A percentile compares a stretch with the other conserved stretches of the same genome.
phyloP scores from a whole-genome alignment of 257 asterid genomes.

The Galeopsis tetrahit region DNA sequence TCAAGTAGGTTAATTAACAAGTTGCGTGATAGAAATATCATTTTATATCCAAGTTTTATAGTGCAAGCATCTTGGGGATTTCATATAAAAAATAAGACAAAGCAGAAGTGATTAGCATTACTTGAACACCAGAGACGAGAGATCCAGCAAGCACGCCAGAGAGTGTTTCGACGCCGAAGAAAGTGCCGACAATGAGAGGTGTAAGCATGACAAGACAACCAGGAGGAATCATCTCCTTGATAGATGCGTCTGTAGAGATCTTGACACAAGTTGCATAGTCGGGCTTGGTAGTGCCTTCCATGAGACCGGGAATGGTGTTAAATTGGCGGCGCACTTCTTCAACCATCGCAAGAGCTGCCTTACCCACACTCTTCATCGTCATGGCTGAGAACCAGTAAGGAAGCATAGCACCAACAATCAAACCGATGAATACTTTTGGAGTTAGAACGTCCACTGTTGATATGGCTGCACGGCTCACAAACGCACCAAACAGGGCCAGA shows the following conservation, averaged over 20 bases:
- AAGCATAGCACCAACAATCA: conserved; percentile 65
- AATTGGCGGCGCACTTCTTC: conserved; percentile 62
- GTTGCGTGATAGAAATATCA: neutral
- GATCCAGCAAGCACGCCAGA: conserved; percentile 64
- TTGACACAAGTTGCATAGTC: conserved; percentile 64
- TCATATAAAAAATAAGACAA: neutral
- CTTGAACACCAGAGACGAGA: conserved; percentile 62
- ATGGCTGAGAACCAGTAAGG: conserved; percentile 69
- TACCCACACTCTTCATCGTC: conserved; percentile 66
- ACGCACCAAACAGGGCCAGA: conserved; percentile 63
- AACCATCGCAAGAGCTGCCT: conserved; percentile 58
- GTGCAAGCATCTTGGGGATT: neutral
- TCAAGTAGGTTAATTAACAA: neutral
- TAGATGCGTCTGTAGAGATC: conserved; percentile 60
- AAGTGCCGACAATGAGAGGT: conserved; percentile 52
- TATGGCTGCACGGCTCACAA: conserved; percentile 55
- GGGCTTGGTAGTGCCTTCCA: conserved; percentile 60
- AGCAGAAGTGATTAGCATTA: conserved; percentile 19
- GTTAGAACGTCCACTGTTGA: conserved; percentile 51
- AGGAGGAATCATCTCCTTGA: conserved; percentile 61
- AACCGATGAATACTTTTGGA: conserved; percentile 59
- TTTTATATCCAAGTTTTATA: neutral
- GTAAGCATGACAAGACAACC: conserved; percentile 64
- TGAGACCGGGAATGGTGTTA: conserved; percentile 50
- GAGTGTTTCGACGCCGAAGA: conserved; percentile 60